Evolutionary conservation across 176 grass and related monocot species (phyloP).

Genomic region (Bonia amplexicaulis): DNA sequence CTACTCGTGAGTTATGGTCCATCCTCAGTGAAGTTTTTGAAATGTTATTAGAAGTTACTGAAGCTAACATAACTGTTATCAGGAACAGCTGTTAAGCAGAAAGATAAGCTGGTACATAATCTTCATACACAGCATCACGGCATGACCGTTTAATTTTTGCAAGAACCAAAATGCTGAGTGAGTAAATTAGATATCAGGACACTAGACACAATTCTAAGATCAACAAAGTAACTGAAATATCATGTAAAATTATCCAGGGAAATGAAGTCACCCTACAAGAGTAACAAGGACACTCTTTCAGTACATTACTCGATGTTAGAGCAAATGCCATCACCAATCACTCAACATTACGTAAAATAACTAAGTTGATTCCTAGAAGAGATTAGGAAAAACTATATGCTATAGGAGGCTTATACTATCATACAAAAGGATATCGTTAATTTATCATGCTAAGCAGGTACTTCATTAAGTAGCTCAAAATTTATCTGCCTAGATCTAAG

Average conservation of each 20-base stretch:
- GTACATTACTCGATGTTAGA: neutral
- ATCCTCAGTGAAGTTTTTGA: neutral
- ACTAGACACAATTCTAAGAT: neutral
- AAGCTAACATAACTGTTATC: neutral
- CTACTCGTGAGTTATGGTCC: neutral
- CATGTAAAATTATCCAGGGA: neutral
- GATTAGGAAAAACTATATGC: neutral
- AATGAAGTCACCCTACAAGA: neutral
- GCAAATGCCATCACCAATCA: neutral
- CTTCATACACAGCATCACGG: neutral
- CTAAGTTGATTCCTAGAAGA: neutral
- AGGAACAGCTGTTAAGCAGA: neutral
- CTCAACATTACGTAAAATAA: neutral
- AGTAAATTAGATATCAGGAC: neutral
- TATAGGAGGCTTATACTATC: neutral
- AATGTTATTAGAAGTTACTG: neutral
- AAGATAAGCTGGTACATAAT: neutral
- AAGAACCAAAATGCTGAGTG: neutral
- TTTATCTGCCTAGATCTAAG: constrained; percentile 15
- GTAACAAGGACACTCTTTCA: neutral
- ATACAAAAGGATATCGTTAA: neutral
- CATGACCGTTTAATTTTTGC: neutral
- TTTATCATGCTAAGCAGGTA: neutral
- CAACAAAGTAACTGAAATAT: neutral
- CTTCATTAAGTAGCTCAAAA: constrained; percentile 14